phyloP scores from a whole-genome alignment of 306 rosid species.

The Pyrus pyrifolia region DNA sequence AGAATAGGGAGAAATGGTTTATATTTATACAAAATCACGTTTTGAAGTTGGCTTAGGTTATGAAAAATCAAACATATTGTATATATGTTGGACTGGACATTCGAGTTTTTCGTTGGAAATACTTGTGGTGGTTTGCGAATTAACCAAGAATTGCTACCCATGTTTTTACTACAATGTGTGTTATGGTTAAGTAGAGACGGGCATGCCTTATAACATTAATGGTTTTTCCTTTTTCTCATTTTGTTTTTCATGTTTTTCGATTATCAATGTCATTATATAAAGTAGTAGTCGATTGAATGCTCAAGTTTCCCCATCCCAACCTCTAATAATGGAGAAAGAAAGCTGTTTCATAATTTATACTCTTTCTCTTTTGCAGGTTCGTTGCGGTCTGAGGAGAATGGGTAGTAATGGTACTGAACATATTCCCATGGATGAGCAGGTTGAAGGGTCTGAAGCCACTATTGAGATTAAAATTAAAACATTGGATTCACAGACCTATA shows the following conservation, averaged over 20 bases:
- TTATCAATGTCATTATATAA: neutral
- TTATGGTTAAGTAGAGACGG: neutral
- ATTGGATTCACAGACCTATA: conserved; percentile 84
- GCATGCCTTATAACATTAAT: neutral
- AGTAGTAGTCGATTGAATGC: neutral
- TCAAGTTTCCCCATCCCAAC: neutral
- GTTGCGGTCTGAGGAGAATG: conserved; percentile 44
- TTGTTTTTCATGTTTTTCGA: neutral
- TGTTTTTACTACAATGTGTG: neutral
- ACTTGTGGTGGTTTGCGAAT: neutral
- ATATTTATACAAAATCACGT: neutral
- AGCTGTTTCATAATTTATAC: neutral
- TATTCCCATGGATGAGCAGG: conserved; percentile 26
- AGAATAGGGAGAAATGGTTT: neutral
- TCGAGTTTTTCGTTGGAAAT: neutral
- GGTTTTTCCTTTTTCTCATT: neutral
- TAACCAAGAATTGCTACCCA: neutral
- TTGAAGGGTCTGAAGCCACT: conserved; percentile 59
- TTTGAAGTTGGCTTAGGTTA: neutral
- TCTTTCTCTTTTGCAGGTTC: conserved; percentile 21
- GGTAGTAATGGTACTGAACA: conserved; percentile 45
- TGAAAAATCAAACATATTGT: neutral
- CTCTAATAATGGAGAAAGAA: neutral
- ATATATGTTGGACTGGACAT: neutral
- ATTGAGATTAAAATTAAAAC: conserved; percentile 93